These are phyloP conservation scores for Cryptosporidium parvum DNA, from an alignment of 169 alveolate species.

Conservation along the genomic window DNA sequence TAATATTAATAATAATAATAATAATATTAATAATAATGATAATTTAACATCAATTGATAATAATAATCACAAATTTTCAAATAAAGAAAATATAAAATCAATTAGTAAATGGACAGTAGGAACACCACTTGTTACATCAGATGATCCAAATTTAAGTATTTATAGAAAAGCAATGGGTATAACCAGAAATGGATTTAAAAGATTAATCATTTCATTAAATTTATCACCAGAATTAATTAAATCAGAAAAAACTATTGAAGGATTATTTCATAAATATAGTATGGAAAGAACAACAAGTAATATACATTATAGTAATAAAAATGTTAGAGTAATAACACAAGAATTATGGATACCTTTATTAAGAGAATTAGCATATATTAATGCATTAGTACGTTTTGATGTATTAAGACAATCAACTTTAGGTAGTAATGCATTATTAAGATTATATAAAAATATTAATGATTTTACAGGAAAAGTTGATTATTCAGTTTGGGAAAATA, in stretches of 20 bases:
- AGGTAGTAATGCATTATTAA: constrained; percentile 60
- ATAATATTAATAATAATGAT: neutral
- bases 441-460: constrained; percentile 34
- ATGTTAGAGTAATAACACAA: constrained; percentile 69
- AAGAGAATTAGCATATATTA: constrained; percentile 74
- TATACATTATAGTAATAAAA: constrained; percentile 36
- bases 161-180: constrained; percentile 69
- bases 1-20: neutral
- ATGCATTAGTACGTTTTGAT: constrained; percentile 70
- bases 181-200: constrained; percentile 69
- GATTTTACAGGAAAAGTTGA: constrained; percentile 63
- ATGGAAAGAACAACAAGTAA: constrained; percentile 33
- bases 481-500: constrained; percentile 60
- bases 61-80: neutral
- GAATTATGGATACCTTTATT: constrained; percentile 73
- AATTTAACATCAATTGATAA: neutral
- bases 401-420: constrained; percentile 59
- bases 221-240: constrained; percentile 48
- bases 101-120: constrained; percentile 68
- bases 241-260: constrained; percentile 41
- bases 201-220: constrained; percentile 57
- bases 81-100: neutral
- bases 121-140: constrained; percentile 46
- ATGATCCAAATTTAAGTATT: constrained; percentile 39
- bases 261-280: constrained; percentile 52